phyloP scores from a whole-genome alignment of 2,329 filamentous ascomycete species.

The Parascedosporium putredinis region DNA sequence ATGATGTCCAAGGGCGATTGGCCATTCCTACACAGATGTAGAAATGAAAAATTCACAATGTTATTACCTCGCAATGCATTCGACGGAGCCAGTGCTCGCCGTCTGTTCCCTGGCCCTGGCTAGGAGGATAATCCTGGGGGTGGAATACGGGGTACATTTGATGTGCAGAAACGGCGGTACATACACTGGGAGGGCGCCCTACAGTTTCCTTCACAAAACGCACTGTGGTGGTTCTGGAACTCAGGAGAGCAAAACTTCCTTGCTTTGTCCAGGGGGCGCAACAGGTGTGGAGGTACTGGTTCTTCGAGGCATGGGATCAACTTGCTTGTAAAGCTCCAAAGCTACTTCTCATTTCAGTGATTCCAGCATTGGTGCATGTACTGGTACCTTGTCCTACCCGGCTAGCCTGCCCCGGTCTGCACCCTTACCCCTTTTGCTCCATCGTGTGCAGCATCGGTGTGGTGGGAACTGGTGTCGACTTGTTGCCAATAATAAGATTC shows the following conservation, averaged over 20 bases:
- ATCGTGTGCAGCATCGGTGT: not conserved
- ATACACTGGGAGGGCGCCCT: not conserved
- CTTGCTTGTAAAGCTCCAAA: no score
- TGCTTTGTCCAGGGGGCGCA: no score
- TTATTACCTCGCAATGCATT: no score
- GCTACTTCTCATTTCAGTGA: no score
- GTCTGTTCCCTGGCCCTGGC: not conserved
- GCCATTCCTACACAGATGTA: no score
- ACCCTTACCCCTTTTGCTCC: not conserved
- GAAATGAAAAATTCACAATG: no score
- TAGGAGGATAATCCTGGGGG: no score
- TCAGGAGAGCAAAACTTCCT: not conserved
- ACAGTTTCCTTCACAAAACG: no score
- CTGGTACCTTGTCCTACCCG: not conserved
- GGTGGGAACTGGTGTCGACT: not conserved
- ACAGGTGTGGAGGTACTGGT: no score
- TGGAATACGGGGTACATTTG: not conserved
- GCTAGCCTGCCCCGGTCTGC: not conserved
- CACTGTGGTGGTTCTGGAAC: not conserved
- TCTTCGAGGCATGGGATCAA: no score
- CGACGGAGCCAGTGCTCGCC: no score
- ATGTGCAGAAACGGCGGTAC: not conserved
- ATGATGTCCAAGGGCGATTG: no score
- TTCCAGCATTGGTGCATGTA: not conserved
- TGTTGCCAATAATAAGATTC: not conserved